Evolutionary conservation across 768 basidiomycete species (phyloP).

Genomic region (Hysterangium stoloniferum): DNA sequence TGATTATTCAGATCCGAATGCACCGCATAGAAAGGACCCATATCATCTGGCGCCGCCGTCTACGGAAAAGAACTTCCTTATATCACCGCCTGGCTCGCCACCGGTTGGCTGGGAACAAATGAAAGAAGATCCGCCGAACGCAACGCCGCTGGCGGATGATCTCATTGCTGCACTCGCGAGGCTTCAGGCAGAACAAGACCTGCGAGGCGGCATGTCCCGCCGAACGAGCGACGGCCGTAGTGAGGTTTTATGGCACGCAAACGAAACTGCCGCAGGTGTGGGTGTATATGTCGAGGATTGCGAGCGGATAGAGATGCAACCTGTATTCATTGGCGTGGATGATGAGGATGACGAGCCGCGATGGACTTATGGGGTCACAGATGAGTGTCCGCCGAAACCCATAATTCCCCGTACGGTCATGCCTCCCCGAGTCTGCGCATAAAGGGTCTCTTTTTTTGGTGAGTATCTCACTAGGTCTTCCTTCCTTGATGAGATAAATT

Average conservation of each 20-base stretch:
- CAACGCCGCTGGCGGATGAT: slow-evolving; percentile 76
- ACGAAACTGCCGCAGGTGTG: slow-evolving; percentile 57
- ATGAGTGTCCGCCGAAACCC: slow-evolving; percentile 47
- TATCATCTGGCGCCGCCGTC: slow-evolving; percentile 70
- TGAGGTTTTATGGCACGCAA: slow-evolving; percentile 60
- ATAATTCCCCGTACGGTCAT: slow-evolving; percentile 19
- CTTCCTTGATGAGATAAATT: slow-evolving; percentile 56
- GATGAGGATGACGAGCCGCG: slow-evolving; percentile 24
- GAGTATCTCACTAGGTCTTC: neutral
- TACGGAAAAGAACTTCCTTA: slow-evolving; percentile 89
- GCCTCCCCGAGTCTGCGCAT: neutral
- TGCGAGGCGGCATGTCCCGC: slow-evolving; percentile 24
- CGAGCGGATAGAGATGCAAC: slow-evolving; percentile 28
- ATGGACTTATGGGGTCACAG: slow-evolving; percentile 58
- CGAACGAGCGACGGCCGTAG: slow-evolving; percentile 2
- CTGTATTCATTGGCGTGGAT: slow-evolving; percentile 21
- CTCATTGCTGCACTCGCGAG: slow-evolving; percentile 70
- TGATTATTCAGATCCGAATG: slow-evolving; percentile 8
- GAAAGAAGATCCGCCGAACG: slow-evolving; percentile 85
- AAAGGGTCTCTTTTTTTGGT: neutral
- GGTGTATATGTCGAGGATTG: slow-evolving; percentile 75
- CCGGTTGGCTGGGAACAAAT: slow-evolving; percentile 96
- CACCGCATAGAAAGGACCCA: slow-evolving; percentile 11
- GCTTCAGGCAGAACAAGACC: slow-evolving; percentile 41
- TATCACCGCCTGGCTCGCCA: slow-evolving; percentile 96